Base-by-base conservation (phyloP, 2,329 filamentous ascomycete genomes). In the Aureobasidium leucospermi region DNA sequence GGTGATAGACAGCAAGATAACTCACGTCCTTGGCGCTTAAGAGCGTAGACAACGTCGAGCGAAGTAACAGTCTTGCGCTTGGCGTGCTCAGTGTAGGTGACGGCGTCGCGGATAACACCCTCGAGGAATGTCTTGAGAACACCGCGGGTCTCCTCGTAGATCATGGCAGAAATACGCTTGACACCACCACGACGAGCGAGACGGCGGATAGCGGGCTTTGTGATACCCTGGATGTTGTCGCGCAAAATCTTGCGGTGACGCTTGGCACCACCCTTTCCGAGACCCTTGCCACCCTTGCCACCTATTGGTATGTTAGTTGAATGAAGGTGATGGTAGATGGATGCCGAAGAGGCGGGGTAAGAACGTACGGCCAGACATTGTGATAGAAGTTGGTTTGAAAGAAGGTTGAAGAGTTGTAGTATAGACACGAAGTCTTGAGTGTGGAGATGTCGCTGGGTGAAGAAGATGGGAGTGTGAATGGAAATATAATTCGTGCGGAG, bases 171-270 rank as follows among this genome's bases (percentile, higher is more conserved):
- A 74, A 96, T 96, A 96, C 92, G 92, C 90, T 96, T 96, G 85
- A 96, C 92, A 92, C 92, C 92, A 79, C 92, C 92, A 94, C 92
- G 91, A 81, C 92, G 92, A 67, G 92, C 92, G 76, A 96, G 91
- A 95, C 92, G 92, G 73, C 92, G 88, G 80, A 96, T 96, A 72
- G 92, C 92, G 71, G 92, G 92, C 89, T 96, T 96, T 74, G 92
- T 96, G 76, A 96, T 96, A 81, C 92, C 92, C 83, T 96, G 92
- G 75, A 96, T 96, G 89, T 96, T 96, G 88, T 96, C 92, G 80
- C 92, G 90, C 78, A 96, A 85, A 83, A 96, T 96, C 89, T 96
- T 96, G 74, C 93, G 87, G 82, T 96, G 92, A 80, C 92, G 92
- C 89, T 96, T 97, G 80, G 93, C 93, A 78, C 92, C 92, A 68